These are phyloP conservation scores for Botryotinia globosa DNA, from an alignment of 2,329 filamentous ascomycete species.

Conservation along the genomic window DNA sequence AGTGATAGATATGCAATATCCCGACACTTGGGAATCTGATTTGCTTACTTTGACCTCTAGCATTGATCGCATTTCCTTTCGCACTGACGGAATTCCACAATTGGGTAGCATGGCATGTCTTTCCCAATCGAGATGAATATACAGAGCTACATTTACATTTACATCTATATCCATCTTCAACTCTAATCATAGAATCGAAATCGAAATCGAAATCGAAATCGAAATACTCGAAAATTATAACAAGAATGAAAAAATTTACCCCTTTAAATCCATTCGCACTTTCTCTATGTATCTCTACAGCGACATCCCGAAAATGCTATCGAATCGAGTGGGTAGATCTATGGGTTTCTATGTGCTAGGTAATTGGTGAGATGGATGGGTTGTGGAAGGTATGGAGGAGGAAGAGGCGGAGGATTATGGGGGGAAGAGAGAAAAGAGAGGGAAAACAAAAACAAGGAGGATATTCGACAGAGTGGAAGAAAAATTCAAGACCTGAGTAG, in stretches of 20 bases:
- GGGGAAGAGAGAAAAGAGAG: too few species aligned
- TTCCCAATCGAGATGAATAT: neutral
- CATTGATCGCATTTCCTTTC: neutral
- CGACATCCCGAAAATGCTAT: neutral
- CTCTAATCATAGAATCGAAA: neutral
- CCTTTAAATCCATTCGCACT: neutral
- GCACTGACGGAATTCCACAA: neutral
- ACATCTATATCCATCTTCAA: accelerated
- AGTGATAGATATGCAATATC: accelerated
- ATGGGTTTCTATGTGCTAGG: neutral
- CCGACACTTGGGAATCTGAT: neutral
- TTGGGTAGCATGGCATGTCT: neutral
- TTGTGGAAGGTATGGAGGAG: neutral
- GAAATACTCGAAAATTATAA: neutral
- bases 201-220: accelerated
- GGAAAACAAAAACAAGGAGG: neutral
- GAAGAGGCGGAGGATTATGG: too few species aligned
- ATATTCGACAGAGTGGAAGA: neutral
- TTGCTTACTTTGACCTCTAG: neutral
- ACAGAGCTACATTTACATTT: neutral
- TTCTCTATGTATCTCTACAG: too few species aligned
- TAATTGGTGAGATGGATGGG: neutral
- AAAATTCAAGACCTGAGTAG: neutral
- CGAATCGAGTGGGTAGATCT: neutral
- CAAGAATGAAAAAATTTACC: neutral